Conservation (phyloP, 2,329 filamentous ascomycete species). For the Xylaria sp. region DNA sequence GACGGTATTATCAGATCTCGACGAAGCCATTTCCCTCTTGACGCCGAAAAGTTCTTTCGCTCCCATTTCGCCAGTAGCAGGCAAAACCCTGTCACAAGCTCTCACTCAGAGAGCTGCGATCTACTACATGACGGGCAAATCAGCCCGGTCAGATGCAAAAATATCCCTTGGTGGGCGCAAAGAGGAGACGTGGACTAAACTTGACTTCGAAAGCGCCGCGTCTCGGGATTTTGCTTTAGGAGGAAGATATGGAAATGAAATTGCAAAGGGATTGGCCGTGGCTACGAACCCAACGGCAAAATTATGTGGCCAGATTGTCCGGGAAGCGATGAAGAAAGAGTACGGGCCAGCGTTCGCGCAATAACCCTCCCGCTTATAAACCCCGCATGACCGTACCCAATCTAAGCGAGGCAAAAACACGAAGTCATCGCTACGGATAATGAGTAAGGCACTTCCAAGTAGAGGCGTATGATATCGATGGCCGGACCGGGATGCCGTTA, state of each 20-base stretch:
- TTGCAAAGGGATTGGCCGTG: conserved; percentile 72
- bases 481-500: background rate
- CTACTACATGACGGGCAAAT: conserved; percentile 69
- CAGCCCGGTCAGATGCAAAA: conserved; percentile 51
- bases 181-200: conserved; percentile 62
- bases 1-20: conserved; percentile 64
- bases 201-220: conserved; percentile 71
- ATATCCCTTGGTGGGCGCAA: conserved; percentile 56
- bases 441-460: background rate
- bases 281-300: conserved; percentile 75
- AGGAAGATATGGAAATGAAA: conserved; percentile 72
- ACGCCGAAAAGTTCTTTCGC: conserved; percentile 62
- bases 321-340: conserved; percentile 76
- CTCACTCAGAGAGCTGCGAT: conserved; percentile 77
- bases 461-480: background rate
- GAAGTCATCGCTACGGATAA: background rate
- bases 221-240: conserved; percentile 72
- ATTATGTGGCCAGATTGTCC: conserved; percentile 75
- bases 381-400: background rate
- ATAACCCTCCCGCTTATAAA: conserved; percentile 40
- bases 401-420: background rate
- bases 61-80: conserved; percentile 71
- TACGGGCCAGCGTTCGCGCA: conserved; percentile 64
- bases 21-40: conserved; percentile 67
- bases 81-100: conserved; percentile 74